Conservation (phyloP, 345 rosid genomes). For the Xanthoceras sorbifolium region DNA sequence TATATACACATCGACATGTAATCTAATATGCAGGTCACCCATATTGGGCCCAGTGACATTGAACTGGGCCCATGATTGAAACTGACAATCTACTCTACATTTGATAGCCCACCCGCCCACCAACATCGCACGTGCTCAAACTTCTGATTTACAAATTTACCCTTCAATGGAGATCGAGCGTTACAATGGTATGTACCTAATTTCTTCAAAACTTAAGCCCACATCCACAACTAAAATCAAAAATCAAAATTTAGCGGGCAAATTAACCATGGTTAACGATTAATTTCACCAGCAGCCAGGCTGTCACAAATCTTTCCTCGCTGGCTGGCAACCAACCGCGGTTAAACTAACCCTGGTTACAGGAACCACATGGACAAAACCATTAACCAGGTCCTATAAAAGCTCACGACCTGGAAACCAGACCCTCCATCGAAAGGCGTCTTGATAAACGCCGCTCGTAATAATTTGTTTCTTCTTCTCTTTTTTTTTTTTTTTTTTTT, state of each 20-base stretch:
- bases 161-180: background rate
- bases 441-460: conserved; percentile 50
- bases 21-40: background rate
- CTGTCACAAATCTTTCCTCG: background rate
- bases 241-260: conserved; percentile 28
- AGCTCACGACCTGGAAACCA: background rate
- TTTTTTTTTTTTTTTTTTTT: no score
- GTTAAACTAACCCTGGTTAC: conserved; percentile 34
- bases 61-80: background rate
- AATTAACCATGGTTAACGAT: conserved; percentile 26
- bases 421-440: conserved; percentile 34
- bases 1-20: background rate
- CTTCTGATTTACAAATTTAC: background rate
- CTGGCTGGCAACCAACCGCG: conserved; percentile 32
- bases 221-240: background rate
- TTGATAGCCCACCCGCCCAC: background rate
- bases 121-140: background rate
- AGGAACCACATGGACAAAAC: background rate
- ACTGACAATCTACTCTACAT: background rate
- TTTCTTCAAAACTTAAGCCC: background rate
- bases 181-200: conserved; percentile 18
- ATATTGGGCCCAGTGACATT: background rate
- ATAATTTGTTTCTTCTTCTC: no score
- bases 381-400: background rate
- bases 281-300: conserved; percentile 1